Evolutionary conservation across 129 eudicot species (phyloP), one percentile per base, ranked within the genome.

Genomic region (Dittrichia graveolens): DNA sequence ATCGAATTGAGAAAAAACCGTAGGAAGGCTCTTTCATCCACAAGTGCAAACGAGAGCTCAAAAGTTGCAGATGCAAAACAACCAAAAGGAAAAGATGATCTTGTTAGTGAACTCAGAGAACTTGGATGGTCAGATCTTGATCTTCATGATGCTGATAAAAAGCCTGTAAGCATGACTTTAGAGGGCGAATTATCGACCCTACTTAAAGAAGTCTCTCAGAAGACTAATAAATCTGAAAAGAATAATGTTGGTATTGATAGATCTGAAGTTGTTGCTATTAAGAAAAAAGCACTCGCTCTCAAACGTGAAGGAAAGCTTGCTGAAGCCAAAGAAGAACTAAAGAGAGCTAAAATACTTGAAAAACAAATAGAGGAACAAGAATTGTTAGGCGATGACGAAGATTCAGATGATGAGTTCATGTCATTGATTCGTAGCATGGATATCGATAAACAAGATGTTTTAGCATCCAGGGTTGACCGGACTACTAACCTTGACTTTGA

Each of bases 51-150:
- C 14, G 89, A 84, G 65, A 62, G 46, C 50, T 61, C 41, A 58
- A 78, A 67, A 57, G 34, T 18, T 3, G 83, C 78, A 47, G 81
- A 81, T 37, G 80, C 69, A 61, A 83, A 85, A 53, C 77, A 76
- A 41, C 54, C 82, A 34, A 46, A 50, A 54, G 75, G 81, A 74
- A 89, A 82, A 75, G 95, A 94, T 47, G 93, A 94, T 74, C 85
- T 90, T 60, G 78, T 81, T 69, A 69, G 86, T 38, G 95, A 94
- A 70, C 96, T 94, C 57, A 75, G 75, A 78, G 90, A 85, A 65
- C 76, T 94, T 54, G 98, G 98, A 61, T 94, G 98, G 98, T 87
- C 98, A 7, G 98, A 90, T 67, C 47, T 46, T 67, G 98, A 94
- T 76, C 84, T 94, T 49, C 81, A 78, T 69, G 86, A 84, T 71